These are phyloP conservation scores for Diplodia corticola DNA, from an alignment of 2,329 filamentous ascomycete genomes.

Conservation along the genomic window DNA sequence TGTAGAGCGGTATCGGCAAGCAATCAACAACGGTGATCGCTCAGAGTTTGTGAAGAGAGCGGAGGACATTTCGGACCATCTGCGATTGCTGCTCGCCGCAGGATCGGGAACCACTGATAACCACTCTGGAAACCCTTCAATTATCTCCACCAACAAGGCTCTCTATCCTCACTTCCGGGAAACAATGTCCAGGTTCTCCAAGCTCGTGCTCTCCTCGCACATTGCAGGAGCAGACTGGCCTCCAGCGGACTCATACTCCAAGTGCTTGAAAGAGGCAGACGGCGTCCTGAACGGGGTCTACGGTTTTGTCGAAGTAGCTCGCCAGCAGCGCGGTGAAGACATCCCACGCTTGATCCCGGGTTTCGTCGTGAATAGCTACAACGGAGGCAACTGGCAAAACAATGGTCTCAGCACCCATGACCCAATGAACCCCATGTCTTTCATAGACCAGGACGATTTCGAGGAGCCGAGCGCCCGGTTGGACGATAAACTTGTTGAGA, in stretches of 20 bases:
- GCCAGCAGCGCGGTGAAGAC: conserved; percentile 88
- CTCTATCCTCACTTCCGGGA: conserved; percentile 96
- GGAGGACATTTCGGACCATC: conserved; percentile 97
- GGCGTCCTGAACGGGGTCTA: conserved; percentile 92
- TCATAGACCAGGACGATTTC: conserved; percentile 83
- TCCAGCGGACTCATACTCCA: conserved; percentile 87
- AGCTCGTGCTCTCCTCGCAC: conserved; percentile 94
- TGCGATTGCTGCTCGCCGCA: conserved; percentile 88
- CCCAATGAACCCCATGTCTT: conserved; percentile 64
- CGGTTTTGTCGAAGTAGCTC: conserved; percentile 92
- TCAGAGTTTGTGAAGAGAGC: conserved; percentile 90
- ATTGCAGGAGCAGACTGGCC: conserved; percentile 97
- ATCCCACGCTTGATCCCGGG: conserved; percentile 92
- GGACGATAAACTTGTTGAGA: conserved; percentile 75
- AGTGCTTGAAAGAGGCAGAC: conserved; percentile 96
- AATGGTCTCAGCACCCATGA: conserved; percentile 66
- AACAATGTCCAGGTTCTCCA: conserved; percentile 99
- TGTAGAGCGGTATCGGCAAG: conserved; percentile 85
- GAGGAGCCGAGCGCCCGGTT: conserved; percentile 78
- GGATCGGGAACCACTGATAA: conserved; percentile 98
- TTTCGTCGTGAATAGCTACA: conserved; percentile 81
- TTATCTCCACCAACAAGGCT: conserved; percentile 97
- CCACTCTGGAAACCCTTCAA: conserved; percentile 97
- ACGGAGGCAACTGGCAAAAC: conserved; percentile 83
- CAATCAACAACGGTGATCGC: conserved; percentile 78